Percentiles rank a stretch among this genome's conserved stretches.
phyloP scores from a whole-genome alignment of 2,329 filamentous ascomycete species.

The Alternaria incomplexa region DNA sequence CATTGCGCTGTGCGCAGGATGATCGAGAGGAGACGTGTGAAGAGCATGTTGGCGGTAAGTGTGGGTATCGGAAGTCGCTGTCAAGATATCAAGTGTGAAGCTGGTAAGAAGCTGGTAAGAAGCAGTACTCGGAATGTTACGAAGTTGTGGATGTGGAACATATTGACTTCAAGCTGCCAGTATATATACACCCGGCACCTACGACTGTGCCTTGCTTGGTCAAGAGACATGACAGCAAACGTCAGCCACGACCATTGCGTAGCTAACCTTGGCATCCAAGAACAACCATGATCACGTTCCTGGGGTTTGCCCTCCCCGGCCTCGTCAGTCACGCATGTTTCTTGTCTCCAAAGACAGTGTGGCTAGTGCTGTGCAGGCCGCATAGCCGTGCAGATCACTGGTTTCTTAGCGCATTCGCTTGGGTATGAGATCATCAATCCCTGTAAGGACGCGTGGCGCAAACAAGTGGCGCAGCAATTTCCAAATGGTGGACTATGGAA shows the following conservation, averaged over 20 bases:
- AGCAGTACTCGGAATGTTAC: neutral
- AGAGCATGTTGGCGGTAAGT: constrained; percentile 28
- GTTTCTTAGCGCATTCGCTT: constrained; percentile 3
- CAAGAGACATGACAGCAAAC: neutral
- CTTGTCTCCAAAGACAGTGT: constrained; percentile 1
- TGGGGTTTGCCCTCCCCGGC: constrained; percentile 1
- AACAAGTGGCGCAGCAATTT: constrained; percentile 3
- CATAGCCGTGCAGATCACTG: constrained; percentile 7
- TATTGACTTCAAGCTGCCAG: neutral
- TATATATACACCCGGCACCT: constrained; percentile 4
- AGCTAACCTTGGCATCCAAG: neutral
- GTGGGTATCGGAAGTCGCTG: neutral
- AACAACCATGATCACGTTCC: neutral
- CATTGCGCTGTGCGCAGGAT: constrained; percentile 68
- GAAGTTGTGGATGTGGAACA: neutral
- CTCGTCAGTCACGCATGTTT: constrained; percentile 7
- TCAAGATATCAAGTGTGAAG: neutral
- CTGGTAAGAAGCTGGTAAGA: neutral
- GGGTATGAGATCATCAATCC: constrained; percentile 2
- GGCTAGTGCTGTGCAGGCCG: constrained; percentile 9
- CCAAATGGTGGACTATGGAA: neutral
- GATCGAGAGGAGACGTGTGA: constrained; percentile 60
- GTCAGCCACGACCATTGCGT: constrained; percentile 25
- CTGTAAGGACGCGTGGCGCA: constrained; percentile 6
- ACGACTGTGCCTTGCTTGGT: constrained; percentile 1